Percentiles rank a stretch among this genome's conserved stretches.
Conservation (phyloP, 495 filamentous ascomycete genomes). For the Articulospora tetracladia region DNA sequence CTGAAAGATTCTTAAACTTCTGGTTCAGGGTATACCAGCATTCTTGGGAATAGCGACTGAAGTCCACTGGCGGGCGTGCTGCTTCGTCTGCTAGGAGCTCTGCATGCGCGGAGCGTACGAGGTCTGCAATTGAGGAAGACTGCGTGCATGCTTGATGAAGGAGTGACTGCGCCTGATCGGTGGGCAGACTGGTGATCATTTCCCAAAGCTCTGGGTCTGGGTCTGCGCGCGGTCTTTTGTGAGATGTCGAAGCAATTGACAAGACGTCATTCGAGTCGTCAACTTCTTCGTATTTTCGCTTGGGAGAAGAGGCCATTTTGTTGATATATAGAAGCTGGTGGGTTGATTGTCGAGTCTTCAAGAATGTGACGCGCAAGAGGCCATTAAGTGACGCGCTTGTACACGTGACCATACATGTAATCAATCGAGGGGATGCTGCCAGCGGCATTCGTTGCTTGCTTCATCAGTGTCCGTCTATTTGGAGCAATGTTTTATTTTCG, state of each 20-base stretch:
- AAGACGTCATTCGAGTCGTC: background rate
- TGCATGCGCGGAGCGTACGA: background rate
- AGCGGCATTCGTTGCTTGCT: no score
- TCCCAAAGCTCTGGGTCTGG: background rate
- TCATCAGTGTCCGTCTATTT: no score
- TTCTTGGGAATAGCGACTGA: constrained; percentile 9
- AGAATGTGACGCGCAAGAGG: background rate
- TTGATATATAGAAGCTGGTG: background rate
- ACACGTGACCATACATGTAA: background rate
- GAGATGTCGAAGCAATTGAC: background rate
- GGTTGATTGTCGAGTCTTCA: background rate
- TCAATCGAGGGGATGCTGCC: no score
- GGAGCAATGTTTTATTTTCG: no score
- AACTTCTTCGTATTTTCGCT: background rate
- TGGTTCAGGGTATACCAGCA: constrained; percentile 15
- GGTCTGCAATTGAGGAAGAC: background rate
- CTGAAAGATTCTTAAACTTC: background rate
- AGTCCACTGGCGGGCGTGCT: constrained; percentile 1
- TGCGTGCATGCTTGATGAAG: background rate
- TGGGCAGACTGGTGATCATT: background rate
- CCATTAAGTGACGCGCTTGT: background rate
- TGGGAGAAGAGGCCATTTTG: background rate
- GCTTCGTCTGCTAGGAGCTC: constrained; percentile 4
- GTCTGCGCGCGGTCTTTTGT: background rate
- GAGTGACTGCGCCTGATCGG: background rate